A percentile compares a stretch with the other conserved stretches of the same genome.
These are phyloP conservation scores for Vanilla planifolia DNA, from an alignment of 106 monocot species.

Conservation along the genomic window DNA sequence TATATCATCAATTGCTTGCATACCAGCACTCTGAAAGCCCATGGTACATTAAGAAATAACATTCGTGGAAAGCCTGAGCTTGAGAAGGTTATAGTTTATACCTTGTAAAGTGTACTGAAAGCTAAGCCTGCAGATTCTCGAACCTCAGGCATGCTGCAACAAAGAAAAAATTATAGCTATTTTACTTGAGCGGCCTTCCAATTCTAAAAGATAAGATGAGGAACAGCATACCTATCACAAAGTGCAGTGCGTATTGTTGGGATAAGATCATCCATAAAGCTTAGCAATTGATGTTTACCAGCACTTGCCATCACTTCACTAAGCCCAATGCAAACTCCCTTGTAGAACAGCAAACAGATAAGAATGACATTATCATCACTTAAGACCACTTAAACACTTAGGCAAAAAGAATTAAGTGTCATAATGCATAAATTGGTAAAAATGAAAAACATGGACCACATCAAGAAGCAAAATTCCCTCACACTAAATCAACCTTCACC, in stretches of 20 bases:
- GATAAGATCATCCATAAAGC: constrained; percentile 91
- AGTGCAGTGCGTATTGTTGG: constrained; percentile 94
- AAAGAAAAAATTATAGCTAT: background rate
- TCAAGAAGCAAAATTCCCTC: too few relatives aligned
- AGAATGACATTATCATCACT: too few relatives aligned
- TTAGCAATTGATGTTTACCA: constrained; percentile 87
- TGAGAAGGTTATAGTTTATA: constrained; percentile 13
- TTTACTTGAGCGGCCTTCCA: background rate
- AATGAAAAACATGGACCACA: too few relatives aligned
- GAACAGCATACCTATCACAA: constrained; percentile 79
- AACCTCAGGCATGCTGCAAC: constrained; percentile 68
- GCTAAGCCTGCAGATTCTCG: constrained; percentile 96
- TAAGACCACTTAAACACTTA: too few relatives aligned
- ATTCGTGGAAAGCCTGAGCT: background rate
- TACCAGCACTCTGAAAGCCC: constrained; percentile 70
- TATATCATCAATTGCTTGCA: constrained; percentile 99
- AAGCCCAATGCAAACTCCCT: constrained; percentile 98
- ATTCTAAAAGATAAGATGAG: background rate
- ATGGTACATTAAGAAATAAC: background rate
- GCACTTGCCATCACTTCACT: constrained; percentile 98
- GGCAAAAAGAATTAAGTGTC: too few relatives aligned
- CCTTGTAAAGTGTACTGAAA: constrained; percentile 99
- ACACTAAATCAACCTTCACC: too few relatives aligned
- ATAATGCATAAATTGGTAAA: too few relatives aligned
- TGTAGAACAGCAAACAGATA: too few relatives aligned